Base-by-base conservation (phyloP, 352 stramenopile genomes). In the Pseudoperonospora humuli region DNA sequence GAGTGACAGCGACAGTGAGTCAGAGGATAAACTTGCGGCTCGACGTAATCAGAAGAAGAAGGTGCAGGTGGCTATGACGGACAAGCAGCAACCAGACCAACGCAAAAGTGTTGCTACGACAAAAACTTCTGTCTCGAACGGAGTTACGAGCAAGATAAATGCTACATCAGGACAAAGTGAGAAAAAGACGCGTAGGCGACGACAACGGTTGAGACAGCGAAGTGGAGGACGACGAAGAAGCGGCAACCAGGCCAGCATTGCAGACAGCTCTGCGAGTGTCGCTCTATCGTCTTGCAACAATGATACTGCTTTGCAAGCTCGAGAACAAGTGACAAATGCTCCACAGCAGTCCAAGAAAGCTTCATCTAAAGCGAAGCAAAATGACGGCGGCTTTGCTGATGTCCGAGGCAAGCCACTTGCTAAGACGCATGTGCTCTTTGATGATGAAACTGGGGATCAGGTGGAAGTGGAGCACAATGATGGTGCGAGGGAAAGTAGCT, bases 351-450 rank as follows among this genome's bases (percentile, higher is more conserved):
- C 31, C 18, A 47, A 19, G 8, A 21, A 36, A 25, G 10, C 11
- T 52, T 36, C 39, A 3, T 29, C 25, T 18, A n/a, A 19, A 29
- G 32, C 14, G 23, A 31, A 5, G 9, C 42, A 35, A 25, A 31
- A 18, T 13, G 17, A 15, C 27, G 10, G 3, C 17, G 31, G 7
- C 18, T 20, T 29, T 43, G 32, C 18, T 42, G 39, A 24, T 3
- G 41, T 24, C 28, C 39, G 54, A 42, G 45, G 39, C 0, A 61
- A 52, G 44, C 40, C 46, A 44, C 51, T 25, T 20, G 25, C 47
- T 3, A 74, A 61, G 20, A 45, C 27, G 19, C 68, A 79, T 38
- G 39, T 79, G 7, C 52, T 67, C 15, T 79, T 79, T 52, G 68
- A 71, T 11, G 50, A 59, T 33, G 42, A 19, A 33, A 64, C 48